phyloP scores from a whole-genome alignment of 2,329 filamentous ascomycete species.

The Phoma sp. region DNA sequence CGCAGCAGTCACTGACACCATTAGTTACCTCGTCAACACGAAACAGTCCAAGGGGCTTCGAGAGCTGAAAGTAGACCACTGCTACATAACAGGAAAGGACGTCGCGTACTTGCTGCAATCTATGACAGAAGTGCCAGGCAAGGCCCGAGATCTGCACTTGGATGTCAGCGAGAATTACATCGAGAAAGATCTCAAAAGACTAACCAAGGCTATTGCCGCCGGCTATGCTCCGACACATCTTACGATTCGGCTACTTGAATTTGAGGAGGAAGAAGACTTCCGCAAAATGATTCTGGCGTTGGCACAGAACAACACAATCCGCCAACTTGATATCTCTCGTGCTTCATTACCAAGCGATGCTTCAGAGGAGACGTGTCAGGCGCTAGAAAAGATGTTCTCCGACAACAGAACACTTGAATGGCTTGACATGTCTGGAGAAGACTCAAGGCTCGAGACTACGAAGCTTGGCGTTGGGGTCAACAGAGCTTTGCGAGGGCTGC shows the following conservation, averaged over 20 bases:
- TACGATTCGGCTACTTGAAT: conserved; percentile 73
- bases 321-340: conserved; percentile 72
- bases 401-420: conserved; percentile 72
- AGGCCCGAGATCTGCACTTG: conserved; percentile 67
- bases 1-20: conserved; percentile 31
- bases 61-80: conserved; percentile 71
- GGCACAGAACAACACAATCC: conserved; percentile 67
- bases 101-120: conserved; percentile 71
- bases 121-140: conserved; percentile 61
- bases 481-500: conserved; percentile 69
- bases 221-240: conserved; percentile 67
- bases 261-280: conserved; percentile 70
- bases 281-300: conserved; percentile 68
- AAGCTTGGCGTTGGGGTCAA: conserved; percentile 74
- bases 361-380: conserved; percentile 70
- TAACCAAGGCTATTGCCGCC: conserved; percentile 60
- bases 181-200: conserved; percentile 59
- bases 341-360: conserved; percentile 74
- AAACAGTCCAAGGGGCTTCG: conserved; percentile 66
- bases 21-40: conserved; percentile 66
- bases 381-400: conserved; percentile 69
- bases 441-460: conserved; percentile 73
- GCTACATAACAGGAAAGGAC: conserved; percentile 69
- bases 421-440: conserved; percentile 74
- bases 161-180: conserved; percentile 71